Conservation (phyloP, 306 rosid species). For the Quercus glauca region DNA sequence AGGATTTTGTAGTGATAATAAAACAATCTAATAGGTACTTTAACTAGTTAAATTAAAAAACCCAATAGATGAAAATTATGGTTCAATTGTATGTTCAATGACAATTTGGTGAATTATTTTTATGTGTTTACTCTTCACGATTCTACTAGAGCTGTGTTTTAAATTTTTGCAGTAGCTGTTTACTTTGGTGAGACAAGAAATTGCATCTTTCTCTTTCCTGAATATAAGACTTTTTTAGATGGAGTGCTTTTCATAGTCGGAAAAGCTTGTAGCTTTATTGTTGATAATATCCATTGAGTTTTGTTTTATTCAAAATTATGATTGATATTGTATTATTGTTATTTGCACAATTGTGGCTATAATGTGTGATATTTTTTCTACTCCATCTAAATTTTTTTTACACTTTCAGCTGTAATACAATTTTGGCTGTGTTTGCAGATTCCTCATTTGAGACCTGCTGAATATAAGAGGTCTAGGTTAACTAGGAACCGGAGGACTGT, state of each 20-base stretch:
- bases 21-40: background rate
- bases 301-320: background rate
- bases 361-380: background rate
- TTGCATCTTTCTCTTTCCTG: no score
- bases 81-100: background rate
- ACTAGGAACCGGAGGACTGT: constrained; percentile 74
- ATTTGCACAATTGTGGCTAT: background rate
- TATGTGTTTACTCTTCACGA: background rate
- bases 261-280: background rate
- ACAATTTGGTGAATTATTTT: background rate
- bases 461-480: constrained; percentile 70
- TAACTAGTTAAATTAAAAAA: background rate
- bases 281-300: background rate
- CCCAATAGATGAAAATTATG: background rate
- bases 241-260: background rate
- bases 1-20: no score
- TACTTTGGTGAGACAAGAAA: no score
- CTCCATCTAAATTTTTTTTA: background rate
- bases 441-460: constrained; percentile 75
- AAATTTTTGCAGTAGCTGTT: background rate
- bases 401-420: background rate
- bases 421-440: constrained; percentile 36
- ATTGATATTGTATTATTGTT: background rate
- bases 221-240: background rate
- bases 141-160: background rate